A percentile compares a stretch with the other conserved stretches of the same genome.
Conservation (phyloP, 768 basidiomycete genomes). For the Tulasnella sp. region DNA sequence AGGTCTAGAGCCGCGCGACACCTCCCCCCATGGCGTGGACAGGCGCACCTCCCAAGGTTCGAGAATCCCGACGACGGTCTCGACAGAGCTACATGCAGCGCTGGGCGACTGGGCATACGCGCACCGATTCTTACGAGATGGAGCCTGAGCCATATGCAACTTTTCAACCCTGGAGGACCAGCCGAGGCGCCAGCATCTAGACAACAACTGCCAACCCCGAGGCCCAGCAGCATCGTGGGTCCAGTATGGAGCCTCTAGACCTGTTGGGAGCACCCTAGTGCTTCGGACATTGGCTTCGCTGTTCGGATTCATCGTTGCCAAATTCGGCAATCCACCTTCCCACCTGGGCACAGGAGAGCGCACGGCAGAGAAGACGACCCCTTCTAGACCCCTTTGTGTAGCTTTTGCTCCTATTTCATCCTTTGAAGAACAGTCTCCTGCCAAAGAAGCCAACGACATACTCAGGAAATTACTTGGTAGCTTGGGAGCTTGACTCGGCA, state of each 20-base stretch:
- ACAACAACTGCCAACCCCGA: background rate
- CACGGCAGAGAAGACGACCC: background rate
- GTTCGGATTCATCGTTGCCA: background rate
- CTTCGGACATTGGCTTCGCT: background rate
- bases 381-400: background rate
- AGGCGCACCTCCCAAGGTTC: background rate
- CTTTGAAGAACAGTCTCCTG: background rate
- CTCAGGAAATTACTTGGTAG: background rate
- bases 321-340: background rate
- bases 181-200: background rate
- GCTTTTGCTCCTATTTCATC: background rate
- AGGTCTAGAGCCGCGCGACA: background rate
- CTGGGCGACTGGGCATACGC: background rate
- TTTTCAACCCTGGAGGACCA: background rate
- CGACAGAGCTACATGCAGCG: background rate
- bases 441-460: background rate
- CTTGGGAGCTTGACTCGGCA: background rate
- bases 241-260: background rate
- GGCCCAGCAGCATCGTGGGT: background rate
- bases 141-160: background rate
- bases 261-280: background rate
- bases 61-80: background rate
- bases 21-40: background rate
- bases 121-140: background rate
- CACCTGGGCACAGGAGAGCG: background rate